These are phyloP conservation scores for Ceratobasidium sp. DNA, from an alignment of 1,284 basidiomycete genomes.

Conservation along the genomic window DNA sequence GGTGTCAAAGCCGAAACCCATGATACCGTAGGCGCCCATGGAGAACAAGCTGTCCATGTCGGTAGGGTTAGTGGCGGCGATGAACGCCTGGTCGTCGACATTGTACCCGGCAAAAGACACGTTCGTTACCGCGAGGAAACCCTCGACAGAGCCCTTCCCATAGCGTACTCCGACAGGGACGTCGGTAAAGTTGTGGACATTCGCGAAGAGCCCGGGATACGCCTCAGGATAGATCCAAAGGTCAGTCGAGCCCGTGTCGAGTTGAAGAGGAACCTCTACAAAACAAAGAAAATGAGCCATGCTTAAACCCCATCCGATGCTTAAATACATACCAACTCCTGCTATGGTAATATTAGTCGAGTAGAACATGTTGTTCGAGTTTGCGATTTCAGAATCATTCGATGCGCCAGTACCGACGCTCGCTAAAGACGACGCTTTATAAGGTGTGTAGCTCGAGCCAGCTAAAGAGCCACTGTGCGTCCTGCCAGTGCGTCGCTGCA, in stretches of 20 bases:
- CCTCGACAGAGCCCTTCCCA: slow-evolving; percentile 78
- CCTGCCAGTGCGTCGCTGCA: neutral
- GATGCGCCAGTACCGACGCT: slow-evolving; percentile 1
- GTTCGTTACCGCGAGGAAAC: slow-evolving; percentile 67
- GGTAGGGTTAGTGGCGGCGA: slow-evolving; percentile 67
- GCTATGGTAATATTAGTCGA: slow-evolving; percentile 31
- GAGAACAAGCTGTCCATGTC: slow-evolving; percentile 75
- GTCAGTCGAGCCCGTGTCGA: slow-evolving; percentile 85
- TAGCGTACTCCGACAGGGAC: slow-evolving; percentile 56
- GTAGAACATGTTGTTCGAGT: slow-evolving; percentile 28
- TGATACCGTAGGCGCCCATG: slow-evolving; percentile 70
- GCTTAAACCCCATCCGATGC: neutral
- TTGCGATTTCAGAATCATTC: slow-evolving; percentile 16
- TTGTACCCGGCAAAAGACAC: slow-evolving; percentile 77
- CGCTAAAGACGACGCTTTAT: neutral
- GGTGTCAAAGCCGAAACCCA: slow-evolving; percentile 79
- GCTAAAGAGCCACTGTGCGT: neutral
- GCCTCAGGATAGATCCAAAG: slow-evolving; percentile 67
- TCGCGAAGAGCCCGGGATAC: slow-evolving; percentile 22
- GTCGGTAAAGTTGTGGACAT: slow-evolving; percentile 39
- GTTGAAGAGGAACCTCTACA: slow-evolving; percentile 66
- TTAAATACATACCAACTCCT: slow-evolving; percentile 10
- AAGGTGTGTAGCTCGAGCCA: neutral
- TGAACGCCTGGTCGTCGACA: slow-evolving; percentile 71
- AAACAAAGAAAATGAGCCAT: slow-evolving; percentile 4